Evolutionary conservation across 495 filamentous ascomycete species (phyloP).

Genomic region (Xylona heveae): DNA sequence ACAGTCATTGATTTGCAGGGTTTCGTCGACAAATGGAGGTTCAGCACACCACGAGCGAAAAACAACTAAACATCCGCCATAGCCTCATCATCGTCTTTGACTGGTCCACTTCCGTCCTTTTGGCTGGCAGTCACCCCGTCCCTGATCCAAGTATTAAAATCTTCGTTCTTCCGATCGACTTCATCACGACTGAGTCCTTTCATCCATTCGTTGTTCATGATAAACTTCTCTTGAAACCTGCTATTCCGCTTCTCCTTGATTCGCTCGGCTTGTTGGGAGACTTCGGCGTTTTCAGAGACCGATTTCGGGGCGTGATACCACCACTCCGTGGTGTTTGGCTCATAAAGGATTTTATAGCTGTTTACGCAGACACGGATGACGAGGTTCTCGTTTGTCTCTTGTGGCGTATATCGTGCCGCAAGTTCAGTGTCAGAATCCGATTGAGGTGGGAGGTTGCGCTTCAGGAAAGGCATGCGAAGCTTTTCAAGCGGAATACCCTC

Average conservation of each 20-base stretch:
- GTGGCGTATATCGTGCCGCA: conserved; percentile 24
- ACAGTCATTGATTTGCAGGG: too few relatives aligned
- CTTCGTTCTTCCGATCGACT: conserved; percentile 7
- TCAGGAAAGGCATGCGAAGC: conserved; percentile 44
- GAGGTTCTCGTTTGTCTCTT: conserved; percentile 42
- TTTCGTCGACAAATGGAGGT: too few relatives aligned
- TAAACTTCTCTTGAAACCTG: conserved; percentile 8
- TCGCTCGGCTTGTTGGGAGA: conserved; percentile 2
- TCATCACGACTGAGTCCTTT: conserved; percentile 4
- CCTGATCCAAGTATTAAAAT: conserved; percentile 2
- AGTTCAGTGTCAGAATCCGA: conserved; percentile 16
- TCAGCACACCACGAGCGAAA: too few relatives aligned
- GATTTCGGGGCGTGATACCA: conserved; percentile 18
- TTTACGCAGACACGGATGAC: conserved; percentile 61
- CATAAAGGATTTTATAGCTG: conserved; percentile 62
- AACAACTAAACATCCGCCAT: conserved; percentile 6
- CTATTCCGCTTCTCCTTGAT: conserved; percentile 5
- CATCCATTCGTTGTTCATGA: conserved; percentile 7
- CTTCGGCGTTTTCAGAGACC: neutral
- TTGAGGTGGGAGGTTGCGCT: conserved; percentile 47
- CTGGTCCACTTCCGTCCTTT: too few relatives aligned
- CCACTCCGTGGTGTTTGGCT: conserved; percentile 42
- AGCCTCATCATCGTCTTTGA: conserved; percentile 2
- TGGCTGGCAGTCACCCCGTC: neutral
- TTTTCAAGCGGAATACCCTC: conserved; percentile 49